Evolutionary conservation across 192 early-diverging fungal species (phyloP).

Genomic region (Haplosporangium gracile): DNA sequence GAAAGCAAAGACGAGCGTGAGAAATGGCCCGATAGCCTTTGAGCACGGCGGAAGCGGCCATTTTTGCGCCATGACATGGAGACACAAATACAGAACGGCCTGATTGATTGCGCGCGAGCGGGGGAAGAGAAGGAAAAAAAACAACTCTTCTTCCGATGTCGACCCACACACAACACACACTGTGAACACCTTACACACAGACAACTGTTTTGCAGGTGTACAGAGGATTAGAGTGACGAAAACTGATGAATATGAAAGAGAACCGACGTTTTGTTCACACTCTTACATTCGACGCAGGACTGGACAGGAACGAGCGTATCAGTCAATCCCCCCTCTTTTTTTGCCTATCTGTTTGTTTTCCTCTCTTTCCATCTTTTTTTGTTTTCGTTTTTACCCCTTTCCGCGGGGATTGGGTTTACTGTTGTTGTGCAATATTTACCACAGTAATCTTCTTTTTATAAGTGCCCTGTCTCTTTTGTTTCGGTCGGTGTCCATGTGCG

Average conservation of each 20-base stretch:
- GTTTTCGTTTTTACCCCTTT: background rate
- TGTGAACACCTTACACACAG: background rate
- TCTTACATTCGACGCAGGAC: background rate
- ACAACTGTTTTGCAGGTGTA: background rate
- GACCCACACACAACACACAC: background rate
- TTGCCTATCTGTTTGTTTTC: background rate
- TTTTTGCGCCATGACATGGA: slow-evolving; percentile 4
- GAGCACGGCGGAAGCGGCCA: slow-evolving; percentile 1
- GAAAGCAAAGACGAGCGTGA: slow-evolving; percentile 8
- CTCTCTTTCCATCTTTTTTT: background rate
- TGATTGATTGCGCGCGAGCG: background rate
- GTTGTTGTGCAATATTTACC: background rate
- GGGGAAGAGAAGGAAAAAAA: background rate
- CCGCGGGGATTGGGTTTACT: background rate
- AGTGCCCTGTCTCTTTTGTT: background rate
- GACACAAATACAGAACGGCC: background rate
- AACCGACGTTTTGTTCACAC: background rate
- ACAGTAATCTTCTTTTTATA: background rate
- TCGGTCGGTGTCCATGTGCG: background rate
- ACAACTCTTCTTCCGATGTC: background rate
- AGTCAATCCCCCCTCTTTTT: background rate
- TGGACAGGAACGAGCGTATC: background rate
- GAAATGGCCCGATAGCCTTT: slow-evolving; percentile 1
- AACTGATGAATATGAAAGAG: background rate
- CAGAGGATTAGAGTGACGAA: background rate